Conservation (phyloP, 495 filamentous ascomycete species). For the Aspergillus taichungensis region DNA sequence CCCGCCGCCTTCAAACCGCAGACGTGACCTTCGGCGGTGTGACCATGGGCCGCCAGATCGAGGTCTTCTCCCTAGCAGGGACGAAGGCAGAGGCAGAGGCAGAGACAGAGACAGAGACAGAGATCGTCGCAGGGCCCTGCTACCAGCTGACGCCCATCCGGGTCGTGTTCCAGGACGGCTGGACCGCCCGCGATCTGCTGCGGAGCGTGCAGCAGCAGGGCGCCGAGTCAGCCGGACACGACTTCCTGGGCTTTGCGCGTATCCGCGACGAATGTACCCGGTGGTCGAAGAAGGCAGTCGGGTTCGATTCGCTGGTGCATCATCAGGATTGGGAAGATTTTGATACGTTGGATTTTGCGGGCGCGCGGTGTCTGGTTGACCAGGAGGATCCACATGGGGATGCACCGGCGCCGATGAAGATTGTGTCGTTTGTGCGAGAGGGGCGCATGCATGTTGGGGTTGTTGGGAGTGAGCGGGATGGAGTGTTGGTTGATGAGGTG, state of each 20-base stretch:
- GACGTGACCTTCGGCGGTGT: conserved; percentile 58
- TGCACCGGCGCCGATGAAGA: conserved; percentile 27
- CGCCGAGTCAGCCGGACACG: conserved; percentile 7
- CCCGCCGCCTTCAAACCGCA: conserved; percentile 32
- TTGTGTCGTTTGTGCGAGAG: conserved; percentile 27
- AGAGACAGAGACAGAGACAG: conserved; percentile 13
- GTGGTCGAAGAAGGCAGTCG: conserved; percentile 2
- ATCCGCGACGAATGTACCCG: conserved; percentile 5
- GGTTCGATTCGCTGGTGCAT: conserved; percentile 11
- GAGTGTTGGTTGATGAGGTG: conserved; percentile 15
- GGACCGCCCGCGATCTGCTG: conserved; percentile 19
- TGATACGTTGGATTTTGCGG: conserved; percentile 34
- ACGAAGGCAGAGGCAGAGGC: conserved; percentile 20
- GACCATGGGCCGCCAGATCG: conserved; percentile 41
- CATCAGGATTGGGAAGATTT: conserved; percentile 25
- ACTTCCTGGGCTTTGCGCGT: conserved; percentile 9
- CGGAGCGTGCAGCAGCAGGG: conserved; percentile 8
- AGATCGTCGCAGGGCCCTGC: conserved; percentile 20
- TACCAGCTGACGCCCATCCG: conserved; percentile 18
- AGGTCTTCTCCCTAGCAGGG: conserved; percentile 23
- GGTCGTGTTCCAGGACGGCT: conserved; percentile 11
- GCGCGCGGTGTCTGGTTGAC: conserved; percentile 22
- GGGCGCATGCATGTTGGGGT: conserved; percentile 27
- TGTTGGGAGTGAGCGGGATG: conserved; percentile 25
- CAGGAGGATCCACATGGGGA: conserved; percentile 32